A percentile compares a stretch with the other conserved stretches of the same genome.
Conservation (phyloP, 2,329 filamentous ascomycete species). For the Parastagonospora avenae region DNA sequence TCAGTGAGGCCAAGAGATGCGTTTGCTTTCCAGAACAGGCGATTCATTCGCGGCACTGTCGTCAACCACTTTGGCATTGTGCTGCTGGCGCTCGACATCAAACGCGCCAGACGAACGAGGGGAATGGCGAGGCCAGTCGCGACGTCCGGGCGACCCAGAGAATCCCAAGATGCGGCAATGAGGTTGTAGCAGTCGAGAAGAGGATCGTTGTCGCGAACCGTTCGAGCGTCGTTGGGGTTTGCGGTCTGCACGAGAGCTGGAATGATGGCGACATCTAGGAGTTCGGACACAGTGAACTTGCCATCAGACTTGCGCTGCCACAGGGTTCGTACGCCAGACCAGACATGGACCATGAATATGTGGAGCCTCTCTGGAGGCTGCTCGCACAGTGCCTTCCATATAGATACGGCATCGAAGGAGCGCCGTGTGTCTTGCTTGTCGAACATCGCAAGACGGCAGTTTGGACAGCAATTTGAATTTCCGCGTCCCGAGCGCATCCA, state of each 20-base stretch:
- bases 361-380: conserved; percentile 24
- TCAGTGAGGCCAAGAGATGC: conserved; percentile 22
- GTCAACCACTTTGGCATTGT: conserved; percentile 32
- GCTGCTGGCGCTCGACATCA: conserved; percentile 30
- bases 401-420: conserved; percentile 24
- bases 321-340: conserved; percentile 23
- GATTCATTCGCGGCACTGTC: conserved; percentile 22
- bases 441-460: conserved; percentile 30
- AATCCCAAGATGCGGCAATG: conserved; percentile 31
- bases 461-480: conserved; percentile 33
- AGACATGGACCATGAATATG: conserved; percentile 23
- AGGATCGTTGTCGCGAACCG: conserved; percentile 5
- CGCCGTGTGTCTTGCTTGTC: conserved; percentile 9
- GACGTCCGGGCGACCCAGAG: conserved; percentile 26
- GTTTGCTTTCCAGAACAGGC: conserved; percentile 39
- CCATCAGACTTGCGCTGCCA: conserved; percentile 22
- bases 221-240: neutral
- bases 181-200: conserved; percentile 33
- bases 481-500: conserved; percentile 33
- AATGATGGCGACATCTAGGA: conserved; percentile 26
- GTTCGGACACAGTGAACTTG: conserved; percentile 22
- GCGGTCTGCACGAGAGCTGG: conserved; percentile 24
- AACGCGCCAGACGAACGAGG: conserved; percentile 34
- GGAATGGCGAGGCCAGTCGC: conserved; percentile 33
- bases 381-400: conserved; percentile 35